A percentile compares a stretch with the other conserved stretches of the same genome.
Evolutionary conservation across 2,329 filamentous ascomycete species (phyloP).

Genomic region (Xenoacremonium recifei): DNA sequence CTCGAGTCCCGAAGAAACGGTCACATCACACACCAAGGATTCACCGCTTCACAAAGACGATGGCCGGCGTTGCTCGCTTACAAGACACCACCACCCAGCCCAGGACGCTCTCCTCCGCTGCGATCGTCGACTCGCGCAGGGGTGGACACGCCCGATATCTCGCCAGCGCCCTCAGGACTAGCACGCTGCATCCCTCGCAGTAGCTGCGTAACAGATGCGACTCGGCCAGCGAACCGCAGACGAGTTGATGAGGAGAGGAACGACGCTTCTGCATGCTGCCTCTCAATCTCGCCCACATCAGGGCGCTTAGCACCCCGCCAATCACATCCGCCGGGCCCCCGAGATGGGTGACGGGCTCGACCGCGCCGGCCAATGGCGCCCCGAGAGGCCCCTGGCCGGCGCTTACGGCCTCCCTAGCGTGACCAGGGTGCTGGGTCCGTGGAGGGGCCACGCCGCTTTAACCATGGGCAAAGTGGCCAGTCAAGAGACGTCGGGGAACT

Average conservation of each 20-base stretch:
- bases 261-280: slow-evolving; percentile 24
- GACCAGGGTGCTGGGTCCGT: slow-evolving; percentile 28
- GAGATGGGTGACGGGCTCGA: slow-evolving; percentile 31
- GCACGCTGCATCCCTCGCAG: slow-evolving; percentile 26
- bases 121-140: too few species aligned
- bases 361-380: slow-evolving; percentile 27
- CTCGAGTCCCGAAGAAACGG: neutral
- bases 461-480: slow-evolving; percentile 3
- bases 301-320: slow-evolving; percentile 35
- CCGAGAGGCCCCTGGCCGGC: slow-evolving; percentile 24
- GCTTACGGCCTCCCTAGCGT: slow-evolving; percentile 27
- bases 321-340: slow-evolving; percentile 26
- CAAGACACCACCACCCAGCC: neutral
- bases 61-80: neutral
- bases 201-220: slow-evolving; percentile 21
- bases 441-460: slow-evolving; percentile 21
- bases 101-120: too few species aligned
- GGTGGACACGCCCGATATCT: slow-evolving; percentile 13
- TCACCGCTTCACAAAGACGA: neutral
- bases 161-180: slow-evolving; percentile 8
- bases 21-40: neutral
- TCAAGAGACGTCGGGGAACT: neutral
- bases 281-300: slow-evolving; percentile 22
- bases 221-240: slow-evolving; percentile 12
- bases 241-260: slow-evolving; percentile 7